These are phyloP conservation scores for Xylaria arbuscula DNA, from an alignment of 2,329 filamentous ascomycete genomes.

Conservation along the genomic window DNA sequence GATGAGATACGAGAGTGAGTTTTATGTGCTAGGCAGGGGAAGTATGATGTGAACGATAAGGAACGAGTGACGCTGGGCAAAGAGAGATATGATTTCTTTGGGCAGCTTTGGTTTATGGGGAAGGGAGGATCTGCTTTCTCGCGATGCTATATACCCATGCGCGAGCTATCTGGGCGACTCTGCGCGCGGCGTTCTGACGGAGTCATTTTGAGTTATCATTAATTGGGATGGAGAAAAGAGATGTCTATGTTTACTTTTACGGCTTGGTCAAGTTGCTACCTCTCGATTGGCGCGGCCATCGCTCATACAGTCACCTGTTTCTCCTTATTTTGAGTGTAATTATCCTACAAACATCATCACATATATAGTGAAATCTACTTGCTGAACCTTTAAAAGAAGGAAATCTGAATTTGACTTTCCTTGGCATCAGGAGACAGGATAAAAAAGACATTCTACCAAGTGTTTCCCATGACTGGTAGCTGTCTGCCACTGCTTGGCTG, in stretches of 20 bases:
- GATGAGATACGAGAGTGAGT: slow-evolving; percentile 6
- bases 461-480: neutral
- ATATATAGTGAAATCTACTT: neutral
- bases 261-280: neutral
- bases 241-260: slow-evolving; percentile 22
- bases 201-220: slow-evolving; percentile 23
- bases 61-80: neutral
- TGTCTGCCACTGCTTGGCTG: neutral
- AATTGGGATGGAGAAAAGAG: slow-evolving; percentile 30
- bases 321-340: slow-evolving; percentile 27
- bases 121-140: slow-evolving; percentile 15
- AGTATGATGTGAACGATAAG: slow-evolving; percentile 6
- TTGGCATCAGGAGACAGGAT: too few species aligned
- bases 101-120: slow-evolving; percentile 1
- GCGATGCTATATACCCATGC: slow-evolving; percentile 33
- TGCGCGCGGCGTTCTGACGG: slow-evolving; percentile 34
- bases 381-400: neutral
- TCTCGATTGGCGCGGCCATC: slow-evolving; percentile 23
- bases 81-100: slow-evolving; percentile 10
- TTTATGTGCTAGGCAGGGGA: slow-evolving; percentile 13
- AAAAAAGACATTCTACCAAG: neutral
- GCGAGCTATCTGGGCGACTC: slow-evolving; percentile 28
- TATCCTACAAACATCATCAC: slow-evolving; percentile 8
- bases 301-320: slow-evolving; percentile 25
- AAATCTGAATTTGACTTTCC: neutral